Conservation (phyloP, 2,329 filamentous ascomycete species). For the Ceratocystiopsis sp. region DNA sequence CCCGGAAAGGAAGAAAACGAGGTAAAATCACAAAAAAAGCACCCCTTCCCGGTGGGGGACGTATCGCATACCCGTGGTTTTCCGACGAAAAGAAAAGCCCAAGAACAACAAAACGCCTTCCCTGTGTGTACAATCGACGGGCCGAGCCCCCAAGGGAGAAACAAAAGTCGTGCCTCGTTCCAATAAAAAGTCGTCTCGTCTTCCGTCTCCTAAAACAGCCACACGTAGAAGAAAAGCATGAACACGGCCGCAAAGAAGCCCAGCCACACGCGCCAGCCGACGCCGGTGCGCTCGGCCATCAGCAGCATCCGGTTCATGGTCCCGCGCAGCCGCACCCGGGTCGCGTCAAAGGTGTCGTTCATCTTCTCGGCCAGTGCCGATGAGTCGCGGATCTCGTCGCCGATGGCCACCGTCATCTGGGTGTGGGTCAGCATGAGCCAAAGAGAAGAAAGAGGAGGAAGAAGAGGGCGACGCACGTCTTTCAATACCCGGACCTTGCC, state of each 20-base stretch:
- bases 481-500: constrained; percentile 83
- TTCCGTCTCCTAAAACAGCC: constrained; percentile 48
- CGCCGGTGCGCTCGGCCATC: constrained; percentile 89
- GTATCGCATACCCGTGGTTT: no score
- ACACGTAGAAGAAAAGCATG: constrained; percentile 79
- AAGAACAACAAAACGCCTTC: no score
- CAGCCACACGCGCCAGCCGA: constrained; percentile 90
- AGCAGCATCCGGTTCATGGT: constrained; percentile 96
- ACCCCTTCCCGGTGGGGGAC: no score
- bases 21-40: neutral
- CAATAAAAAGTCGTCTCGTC: neutral
- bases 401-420: constrained; percentile 81
- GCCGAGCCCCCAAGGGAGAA: no score
- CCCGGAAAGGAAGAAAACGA: neutral
- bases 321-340: constrained; percentile 60
- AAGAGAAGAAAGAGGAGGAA: neutral
- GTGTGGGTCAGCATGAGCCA: neutral
- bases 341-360: constrained; percentile 86
- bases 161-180: no score
- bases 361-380: constrained; percentile 82
- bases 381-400: constrained; percentile 85
- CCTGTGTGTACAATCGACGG: no score
- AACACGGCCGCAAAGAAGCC: constrained; percentile 73
- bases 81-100: no score
- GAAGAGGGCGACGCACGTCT: constrained; percentile 41